These are phyloP conservation scores for Lactarius pseudohatsudake DNA, from an alignment of 768 basidiomycete genomes.

Conservation along the genomic window DNA sequence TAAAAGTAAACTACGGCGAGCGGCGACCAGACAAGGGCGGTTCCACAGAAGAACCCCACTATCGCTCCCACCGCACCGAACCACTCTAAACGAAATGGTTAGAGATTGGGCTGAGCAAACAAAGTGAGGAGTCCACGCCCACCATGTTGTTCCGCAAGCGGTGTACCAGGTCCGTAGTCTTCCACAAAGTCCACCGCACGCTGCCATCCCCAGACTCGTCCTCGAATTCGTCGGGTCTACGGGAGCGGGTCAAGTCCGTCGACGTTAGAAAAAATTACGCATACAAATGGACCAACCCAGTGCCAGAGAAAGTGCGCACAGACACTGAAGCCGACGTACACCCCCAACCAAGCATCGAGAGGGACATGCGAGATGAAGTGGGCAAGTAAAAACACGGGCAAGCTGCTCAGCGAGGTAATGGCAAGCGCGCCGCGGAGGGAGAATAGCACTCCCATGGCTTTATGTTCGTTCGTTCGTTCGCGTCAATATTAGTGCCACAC, in stretches of 20 bases:
- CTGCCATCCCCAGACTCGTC: neutral
- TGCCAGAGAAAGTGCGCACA: neutral
- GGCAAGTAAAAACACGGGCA: slow-evolving; percentile 11
- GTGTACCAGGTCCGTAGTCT: slow-evolving; percentile 6
- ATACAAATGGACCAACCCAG: neutral
- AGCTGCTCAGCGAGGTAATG: slow-evolving; percentile 9
- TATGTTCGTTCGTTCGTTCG: too few relatives aligned
- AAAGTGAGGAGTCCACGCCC: neutral
- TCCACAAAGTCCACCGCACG: neutral
- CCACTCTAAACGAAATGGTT: slow-evolving; percentile 9
- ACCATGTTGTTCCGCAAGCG: slow-evolving; percentile 12
- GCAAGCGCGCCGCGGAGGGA: slow-evolving; percentile 6
- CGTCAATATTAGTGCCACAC: neutral
- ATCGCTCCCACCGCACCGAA: slow-evolving; percentile 5
- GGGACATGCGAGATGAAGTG: neutral
- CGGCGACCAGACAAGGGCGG: slow-evolving; percentile 13
- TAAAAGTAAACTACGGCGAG: slow-evolving; percentile 1
- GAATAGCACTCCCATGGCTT: slow-evolving; percentile 2
- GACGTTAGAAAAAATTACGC: neutral
- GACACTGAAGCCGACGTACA: neutral
- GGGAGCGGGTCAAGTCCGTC: neutral
- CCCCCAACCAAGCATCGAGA: slow-evolving; percentile 7
- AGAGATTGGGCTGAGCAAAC: neutral
- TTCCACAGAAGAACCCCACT: slow-evolving; percentile 18
- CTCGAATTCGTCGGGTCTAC: slow-evolving; percentile 7